phyloP scores from a whole-genome alignment of 139 green algal species.

The Chlamydomonas eustigma region DNA sequence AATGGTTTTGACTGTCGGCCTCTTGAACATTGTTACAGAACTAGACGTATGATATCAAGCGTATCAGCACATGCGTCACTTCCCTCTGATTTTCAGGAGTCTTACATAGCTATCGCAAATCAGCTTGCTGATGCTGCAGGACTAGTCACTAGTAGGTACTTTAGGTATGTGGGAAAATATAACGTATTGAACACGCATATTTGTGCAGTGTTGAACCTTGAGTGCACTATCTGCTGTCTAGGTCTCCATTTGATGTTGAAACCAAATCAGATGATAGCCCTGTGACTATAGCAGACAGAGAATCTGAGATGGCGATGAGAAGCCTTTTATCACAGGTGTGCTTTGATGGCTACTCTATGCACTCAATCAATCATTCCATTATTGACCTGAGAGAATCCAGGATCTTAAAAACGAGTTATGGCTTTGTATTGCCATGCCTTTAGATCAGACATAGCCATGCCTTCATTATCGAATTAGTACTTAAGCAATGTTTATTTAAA shows the following conservation, averaged over 20 bases:
- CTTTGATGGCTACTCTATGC: too few species aligned
- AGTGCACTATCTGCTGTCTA: neutral
- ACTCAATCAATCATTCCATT: too few species aligned
- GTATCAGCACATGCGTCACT: too few species aligned
- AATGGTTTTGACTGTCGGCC: too few species aligned
- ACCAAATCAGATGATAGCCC: slow-evolving; percentile 76
- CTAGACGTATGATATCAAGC: too few species aligned
- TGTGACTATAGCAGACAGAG: slow-evolving; percentile 74
- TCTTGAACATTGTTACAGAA: too few species aligned
- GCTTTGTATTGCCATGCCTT: too few species aligned
- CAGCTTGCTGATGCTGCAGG: slow-evolving; percentile 71
- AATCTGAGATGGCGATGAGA: slow-evolving; percentile 81
- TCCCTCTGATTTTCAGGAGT: neutral
- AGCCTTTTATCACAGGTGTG: slow-evolving; percentile 41
- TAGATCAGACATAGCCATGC: too few species aligned
- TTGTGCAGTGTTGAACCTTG: neutral
- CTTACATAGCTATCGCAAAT: slow-evolving; percentile 57
- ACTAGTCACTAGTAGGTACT: slow-evolving; percentile 65
- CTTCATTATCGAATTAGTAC: too few species aligned
- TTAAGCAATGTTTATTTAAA: too few species aligned
- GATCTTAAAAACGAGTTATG: too few species aligned
- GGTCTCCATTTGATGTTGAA: slow-evolving; percentile 61
- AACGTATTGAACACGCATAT: neutral
- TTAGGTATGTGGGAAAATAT: slow-evolving; percentile 37
- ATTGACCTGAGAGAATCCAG: too few species aligned